Base-by-base conservation (phyloP, 2,329 filamentous ascomycete species). In the Calonectria honghensis region DNA sequence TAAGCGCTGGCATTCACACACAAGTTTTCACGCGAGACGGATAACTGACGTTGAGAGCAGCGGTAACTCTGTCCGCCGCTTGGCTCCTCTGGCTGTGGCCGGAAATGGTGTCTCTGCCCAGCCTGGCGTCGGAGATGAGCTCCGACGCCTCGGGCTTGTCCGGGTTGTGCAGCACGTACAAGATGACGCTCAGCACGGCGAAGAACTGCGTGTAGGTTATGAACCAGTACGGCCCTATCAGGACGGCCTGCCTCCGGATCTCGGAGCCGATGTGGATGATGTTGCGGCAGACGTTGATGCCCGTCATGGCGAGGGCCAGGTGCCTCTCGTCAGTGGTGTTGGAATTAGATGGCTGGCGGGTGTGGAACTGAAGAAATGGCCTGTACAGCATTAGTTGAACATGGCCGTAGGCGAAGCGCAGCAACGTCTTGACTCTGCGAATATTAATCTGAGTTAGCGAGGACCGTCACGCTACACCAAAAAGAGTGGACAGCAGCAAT, bases 181-280 rank as follows among this genome's bases (percentile, higher is more conserved):
- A 35, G 3, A 57, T 31, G 3, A 57, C 18, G 16, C 52, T 57
- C 7, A 57, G 31, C 16, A 57, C 52, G 29, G 52, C 52, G 31
- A 57, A 35, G 31, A 57, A 57, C 18, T 57, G 52, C 31, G 52
- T 57, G 52, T 57, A 57, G 18, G 52, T 57, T 16, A 57, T 57
- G 52, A 57, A 57, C 52, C 52, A 57, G 31, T 57, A 57, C 1
- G 52, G 52, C 3, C 52, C 52, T 32, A 57, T 57, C 9, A 57
- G 31, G 3, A 57, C 52, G 16, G 52, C 52, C 7, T 57, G 52
- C 10, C 52, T n/a, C 10, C 52, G 52, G 4, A 57, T 57, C 29
- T 57, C 52, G 7, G 20, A 57, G 20, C 52, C 52, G 13, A 57
- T 57, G 29, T 57, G 52, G 7, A 57, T 57, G 9, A 57, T 57